These are phyloP conservation scores for Lactarius psammicola DNA, from an alignment of 768 basidiomycete genomes.

Conservation along the genomic window DNA sequence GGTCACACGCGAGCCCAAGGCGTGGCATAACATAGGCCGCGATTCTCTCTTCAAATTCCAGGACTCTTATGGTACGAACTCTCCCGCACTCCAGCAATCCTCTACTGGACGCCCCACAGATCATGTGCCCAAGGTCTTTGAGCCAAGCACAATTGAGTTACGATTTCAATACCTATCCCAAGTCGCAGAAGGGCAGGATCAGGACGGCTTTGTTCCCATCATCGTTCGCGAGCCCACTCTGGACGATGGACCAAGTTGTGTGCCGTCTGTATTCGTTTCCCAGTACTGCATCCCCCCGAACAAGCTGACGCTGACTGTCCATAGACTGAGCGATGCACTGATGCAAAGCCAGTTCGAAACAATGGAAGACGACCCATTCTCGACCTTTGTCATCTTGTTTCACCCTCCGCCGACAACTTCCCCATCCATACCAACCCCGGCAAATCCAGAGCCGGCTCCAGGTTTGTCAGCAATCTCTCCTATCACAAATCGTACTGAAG, in stretches of 20 bases:
- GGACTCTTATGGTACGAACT: slow-evolving; percentile 11
- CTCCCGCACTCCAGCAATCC: too few species aligned
- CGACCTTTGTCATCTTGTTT: slow-evolving; percentile 17
- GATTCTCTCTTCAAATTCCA: slow-evolving; percentile 18
- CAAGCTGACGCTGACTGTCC: neutral
- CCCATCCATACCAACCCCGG: neutral
- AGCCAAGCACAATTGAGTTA: slow-evolving; percentile 14
- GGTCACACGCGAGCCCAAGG: slow-evolving; percentile 10
- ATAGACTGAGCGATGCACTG: slow-evolving; percentile 4
- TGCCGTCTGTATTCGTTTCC: neutral
- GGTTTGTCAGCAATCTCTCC: neutral
- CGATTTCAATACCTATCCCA: slow-evolving; percentile 10
- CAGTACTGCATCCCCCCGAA: neutral
- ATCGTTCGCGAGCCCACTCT: neutral
- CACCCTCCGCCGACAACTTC: slow-evolving; percentile 1
- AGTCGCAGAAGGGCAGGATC: neutral
- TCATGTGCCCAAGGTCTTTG: slow-evolving; percentile 1
- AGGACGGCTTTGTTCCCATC: slow-evolving; percentile 11
- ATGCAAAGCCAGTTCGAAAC: slow-evolving; percentile 14
- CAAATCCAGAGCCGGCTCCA: neutral
- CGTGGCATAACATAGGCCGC: slow-evolving; percentile 16
- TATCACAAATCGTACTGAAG: neutral
- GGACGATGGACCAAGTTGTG: slow-evolving; percentile 8
- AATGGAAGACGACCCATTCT: neutral
- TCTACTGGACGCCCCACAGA: neutral